Conservation (phyloP, 768 basidiomycete genomes). For the Galerina sulciceps region DNA sequence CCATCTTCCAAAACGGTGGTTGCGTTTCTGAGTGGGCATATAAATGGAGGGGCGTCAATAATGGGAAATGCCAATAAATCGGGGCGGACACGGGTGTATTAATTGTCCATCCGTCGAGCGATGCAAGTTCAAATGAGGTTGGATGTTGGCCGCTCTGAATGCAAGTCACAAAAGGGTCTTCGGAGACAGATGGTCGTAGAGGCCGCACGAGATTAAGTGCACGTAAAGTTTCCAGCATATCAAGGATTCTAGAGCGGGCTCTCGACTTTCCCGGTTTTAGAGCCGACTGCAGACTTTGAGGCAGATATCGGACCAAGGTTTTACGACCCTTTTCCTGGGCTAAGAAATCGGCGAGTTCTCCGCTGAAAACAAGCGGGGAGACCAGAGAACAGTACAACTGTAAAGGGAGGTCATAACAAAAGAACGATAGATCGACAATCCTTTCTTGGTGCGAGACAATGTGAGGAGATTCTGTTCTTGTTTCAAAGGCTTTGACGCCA, state of each 20-base stretch:
- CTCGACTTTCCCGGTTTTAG: slow-evolving; percentile 65
- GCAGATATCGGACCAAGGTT: slow-evolving; percentile 56
- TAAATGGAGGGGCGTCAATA: slow-evolving; percentile 57
- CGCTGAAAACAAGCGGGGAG: slow-evolving; percentile 56
- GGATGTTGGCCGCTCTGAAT: slow-evolving; percentile 46
- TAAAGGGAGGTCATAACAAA: slow-evolving; percentile 67
- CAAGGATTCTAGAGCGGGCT: slow-evolving; percentile 62
- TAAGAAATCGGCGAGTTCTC: slow-evolving; percentile 60
- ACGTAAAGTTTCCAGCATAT: slow-evolving; percentile 62
- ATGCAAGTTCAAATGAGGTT: slow-evolving; percentile 47
- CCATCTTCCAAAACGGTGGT: slow-evolving; percentile 59
- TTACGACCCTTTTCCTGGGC: slow-evolving; percentile 48
- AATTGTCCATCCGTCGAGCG: slow-evolving; percentile 46
- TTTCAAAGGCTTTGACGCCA: slow-evolving; percentile 52
- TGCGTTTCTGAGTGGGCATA: slow-evolving; percentile 58
- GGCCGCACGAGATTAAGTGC: slow-evolving; percentile 65
- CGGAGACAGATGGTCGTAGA: slow-evolving; percentile 47
- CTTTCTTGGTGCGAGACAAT: slow-evolving; percentile 57
- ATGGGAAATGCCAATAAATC: slow-evolving; percentile 65
- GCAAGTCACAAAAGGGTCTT: slow-evolving; percentile 50
- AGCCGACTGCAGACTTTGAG: slow-evolving; percentile 49
- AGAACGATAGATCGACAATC: slow-evolving; percentile 64
- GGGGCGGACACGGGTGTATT: slow-evolving; percentile 54
- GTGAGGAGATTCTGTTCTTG: slow-evolving; percentile 35
- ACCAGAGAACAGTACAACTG: slow-evolving; percentile 69